A percentile compares a stretch with the other conserved stretches of the same genome.
Evolutionary conservation across 257 asterid genomes (phyloP).

Genomic region (Euphrasia confusa): DNA sequence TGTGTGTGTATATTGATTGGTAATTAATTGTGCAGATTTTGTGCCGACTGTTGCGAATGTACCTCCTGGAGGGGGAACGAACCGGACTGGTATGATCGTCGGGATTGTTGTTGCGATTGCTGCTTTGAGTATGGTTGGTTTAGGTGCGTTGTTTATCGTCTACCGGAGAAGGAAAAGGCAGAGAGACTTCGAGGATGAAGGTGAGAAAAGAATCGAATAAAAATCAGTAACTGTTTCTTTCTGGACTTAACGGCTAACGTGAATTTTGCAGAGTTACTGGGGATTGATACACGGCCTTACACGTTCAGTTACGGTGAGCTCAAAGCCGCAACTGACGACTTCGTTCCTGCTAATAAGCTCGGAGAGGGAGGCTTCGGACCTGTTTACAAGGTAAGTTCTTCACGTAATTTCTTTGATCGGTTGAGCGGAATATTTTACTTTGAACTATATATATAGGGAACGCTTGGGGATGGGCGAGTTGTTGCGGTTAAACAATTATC

Average conservation of each 20-base stretch:
- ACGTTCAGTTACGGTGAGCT: conserved; percentile 65
- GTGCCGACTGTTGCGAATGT: background rate
- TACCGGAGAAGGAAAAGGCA: background rate
- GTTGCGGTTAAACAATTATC: conserved; percentile 68
- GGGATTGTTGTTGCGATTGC: background rate
- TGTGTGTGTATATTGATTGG: background rate
- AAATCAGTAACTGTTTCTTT: no score
- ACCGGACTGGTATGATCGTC: background rate
- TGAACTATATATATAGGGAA: conserved; percentile 35
- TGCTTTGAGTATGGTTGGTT: background rate
- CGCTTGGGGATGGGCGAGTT: conserved; percentile 50
- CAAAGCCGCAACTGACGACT: conserved; percentile 60
- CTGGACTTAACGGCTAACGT: no score
- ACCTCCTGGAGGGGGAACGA: background rate
- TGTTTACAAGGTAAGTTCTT: conserved; percentile 53
- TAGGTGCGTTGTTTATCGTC: background rate
- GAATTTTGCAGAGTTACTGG: conserved; percentile 46
- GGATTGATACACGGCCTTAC: conserved; percentile 62
- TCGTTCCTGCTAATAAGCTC: conserved; percentile 52
- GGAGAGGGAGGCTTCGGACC: conserved; percentile 97
- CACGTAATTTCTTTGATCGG: no score
- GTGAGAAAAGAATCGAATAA: background rate
- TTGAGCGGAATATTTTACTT: no score
- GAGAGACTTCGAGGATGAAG: background rate
- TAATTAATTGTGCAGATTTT: background rate